Evolutionary conservation across 352 stramenopile genomes (phyloP).

Genomic region (Phytophthora tentaculata): DNA sequence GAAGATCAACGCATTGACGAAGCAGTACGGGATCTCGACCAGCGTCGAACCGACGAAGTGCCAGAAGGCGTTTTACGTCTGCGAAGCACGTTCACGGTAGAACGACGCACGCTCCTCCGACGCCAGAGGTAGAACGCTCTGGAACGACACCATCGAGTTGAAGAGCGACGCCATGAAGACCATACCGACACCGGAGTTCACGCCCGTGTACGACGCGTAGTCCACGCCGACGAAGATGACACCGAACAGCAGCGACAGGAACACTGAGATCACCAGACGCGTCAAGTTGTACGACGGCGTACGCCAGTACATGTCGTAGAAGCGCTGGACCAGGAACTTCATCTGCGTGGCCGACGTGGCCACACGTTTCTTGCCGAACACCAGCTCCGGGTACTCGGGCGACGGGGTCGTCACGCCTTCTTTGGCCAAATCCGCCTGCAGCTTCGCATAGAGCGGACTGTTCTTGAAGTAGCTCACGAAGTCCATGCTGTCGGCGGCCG

Average conservation of each 20-base stretch:
- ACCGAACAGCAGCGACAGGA: slow-evolving; percentile 75
- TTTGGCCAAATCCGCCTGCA: slow-evolving; percentile 18
- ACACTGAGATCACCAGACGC: slow-evolving; percentile 58
- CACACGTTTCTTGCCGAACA: slow-evolving; percentile 40
- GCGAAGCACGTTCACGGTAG: slow-evolving; percentile 62
- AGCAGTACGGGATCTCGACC: slow-evolving; percentile 39
- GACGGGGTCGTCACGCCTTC: slow-evolving; percentile 34
- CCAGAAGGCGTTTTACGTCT: slow-evolving; percentile 37
- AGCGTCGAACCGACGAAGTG: slow-evolving; percentile 65
- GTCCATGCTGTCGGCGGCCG: slow-evolving; percentile 21
- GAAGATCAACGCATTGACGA: slow-evolving; percentile 49
- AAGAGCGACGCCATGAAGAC: slow-evolving; percentile 82
- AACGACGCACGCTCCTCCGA: slow-evolving; percentile 82
- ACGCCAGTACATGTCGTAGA: slow-evolving; percentile 46
- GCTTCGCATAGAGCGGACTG: slow-evolving; percentile 15
- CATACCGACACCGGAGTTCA: slow-evolving; percentile 59
- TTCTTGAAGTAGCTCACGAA: slow-evolving; percentile 37
- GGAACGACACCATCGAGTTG: slow-evolving; percentile 61
- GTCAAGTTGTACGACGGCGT: slow-evolving; percentile 76
- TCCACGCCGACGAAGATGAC: slow-evolving; percentile 57
- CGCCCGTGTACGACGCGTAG: slow-evolving; percentile 37
- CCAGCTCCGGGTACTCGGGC: slow-evolving; percentile 25
- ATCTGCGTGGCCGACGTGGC: slow-evolving; percentile 31
- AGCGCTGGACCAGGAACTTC: slow-evolving; percentile 38
- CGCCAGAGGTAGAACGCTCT: slow-evolving; percentile 75